Evolutionary conservation across 2,329 filamentous ascomycete genomes (phyloP), one percentile per base, ranked within the genome.

Genomic region (Penicillium occitanis): DNA sequence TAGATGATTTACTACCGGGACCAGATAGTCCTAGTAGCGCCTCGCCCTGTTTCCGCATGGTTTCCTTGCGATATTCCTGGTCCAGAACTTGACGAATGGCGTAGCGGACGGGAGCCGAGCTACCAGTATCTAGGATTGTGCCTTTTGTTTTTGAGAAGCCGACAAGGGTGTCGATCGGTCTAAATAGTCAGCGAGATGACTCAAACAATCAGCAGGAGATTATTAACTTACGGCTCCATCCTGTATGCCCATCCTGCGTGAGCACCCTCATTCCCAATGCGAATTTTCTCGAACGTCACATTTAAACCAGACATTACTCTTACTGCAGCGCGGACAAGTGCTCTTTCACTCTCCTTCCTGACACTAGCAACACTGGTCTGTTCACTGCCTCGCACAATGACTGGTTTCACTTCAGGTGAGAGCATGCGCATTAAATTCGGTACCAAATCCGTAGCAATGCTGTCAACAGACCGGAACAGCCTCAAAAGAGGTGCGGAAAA

Each of bases 71-170:
- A 72, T 94, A 91, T 76, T 98, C 94, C 75, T 95, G 92, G 73
- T 97, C 93, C 0, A 99, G 85, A 8, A 97, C 93, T 76, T 97
- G 94, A 25, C 95, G 89, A 5, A 99, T 90, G 1, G 94, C 94
- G 74, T 92, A 99, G n/a, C 95, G 87, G 0, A 92, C 92, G 0
- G 91, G 92, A 0, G 87, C 88, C 10, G 87, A 86, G 1, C 86
- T 85, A 17, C 86, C 80, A 1, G 82, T 74, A 2, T 75, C 80
- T 3, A 87, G 81, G 1, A 84, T 68, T n/a, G 70, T 73, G 22
- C 73, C 72, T 65, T 74, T 75, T 7, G 68, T 70, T 67, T 79
- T 80, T 10, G 77, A 76, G 71, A 91, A 98, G 0, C 86, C 85
- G 0, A 90, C 85, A 0, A 98, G 84, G 8, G 86, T 83, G 77